Percentiles rank a stretch among this genome's conserved stretches.
These are phyloP conservation scores for Ambrosia hybrid DNA, from an alignment of 140 eudicot genomes.

Conservation along the genomic window DNA sequence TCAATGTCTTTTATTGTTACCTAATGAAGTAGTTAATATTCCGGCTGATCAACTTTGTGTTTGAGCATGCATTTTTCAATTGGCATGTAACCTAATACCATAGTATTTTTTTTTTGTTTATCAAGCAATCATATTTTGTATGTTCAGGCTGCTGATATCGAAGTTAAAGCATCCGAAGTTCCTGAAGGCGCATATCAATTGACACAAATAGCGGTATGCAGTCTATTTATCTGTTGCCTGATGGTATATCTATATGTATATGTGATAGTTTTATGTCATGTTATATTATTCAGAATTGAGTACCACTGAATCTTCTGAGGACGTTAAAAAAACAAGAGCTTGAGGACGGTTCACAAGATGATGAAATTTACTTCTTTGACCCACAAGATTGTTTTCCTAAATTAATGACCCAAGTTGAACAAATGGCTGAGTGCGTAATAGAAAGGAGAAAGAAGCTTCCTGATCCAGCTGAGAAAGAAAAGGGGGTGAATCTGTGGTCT, in stretches of 20 bases:
- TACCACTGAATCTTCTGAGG: slow-evolving; percentile 66
- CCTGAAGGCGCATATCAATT: slow-evolving; percentile 54
- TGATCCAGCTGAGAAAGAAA: slow-evolving; percentile 85
- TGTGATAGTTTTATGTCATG: no score
- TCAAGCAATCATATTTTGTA: slow-evolving; percentile 18
- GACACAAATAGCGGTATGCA: slow-evolving; percentile 59
- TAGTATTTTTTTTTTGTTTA: background rate
- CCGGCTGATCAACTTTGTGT: background rate
- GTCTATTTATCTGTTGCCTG: slow-evolving; percentile 2
- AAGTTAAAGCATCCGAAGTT: slow-evolving; percentile 60
- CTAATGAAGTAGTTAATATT: background rate
- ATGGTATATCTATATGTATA: background rate
- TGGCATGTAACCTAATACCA: background rate
- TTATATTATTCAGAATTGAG: slow-evolving; percentile 53
- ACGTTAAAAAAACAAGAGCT: background rate
- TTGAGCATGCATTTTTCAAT: background rate
- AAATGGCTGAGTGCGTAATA: slow-evolving; percentile 18
- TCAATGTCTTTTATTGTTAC: background rate
- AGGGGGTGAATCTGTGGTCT: slow-evolving; percentile 89
- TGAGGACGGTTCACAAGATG: background rate
- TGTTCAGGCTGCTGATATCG: slow-evolving; percentile 22
- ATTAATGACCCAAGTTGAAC: slow-evolving; percentile 10
- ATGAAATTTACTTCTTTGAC: background rate
- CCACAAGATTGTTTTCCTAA: slow-evolving; percentile 1
- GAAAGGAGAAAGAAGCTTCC: slow-evolving; percentile 83